Percentiles rank a stretch among this genome's conserved stretches.
Evolutionary conservation across 164 flowering plant species (phyloP).

Genomic region (Piper betle): DNA sequence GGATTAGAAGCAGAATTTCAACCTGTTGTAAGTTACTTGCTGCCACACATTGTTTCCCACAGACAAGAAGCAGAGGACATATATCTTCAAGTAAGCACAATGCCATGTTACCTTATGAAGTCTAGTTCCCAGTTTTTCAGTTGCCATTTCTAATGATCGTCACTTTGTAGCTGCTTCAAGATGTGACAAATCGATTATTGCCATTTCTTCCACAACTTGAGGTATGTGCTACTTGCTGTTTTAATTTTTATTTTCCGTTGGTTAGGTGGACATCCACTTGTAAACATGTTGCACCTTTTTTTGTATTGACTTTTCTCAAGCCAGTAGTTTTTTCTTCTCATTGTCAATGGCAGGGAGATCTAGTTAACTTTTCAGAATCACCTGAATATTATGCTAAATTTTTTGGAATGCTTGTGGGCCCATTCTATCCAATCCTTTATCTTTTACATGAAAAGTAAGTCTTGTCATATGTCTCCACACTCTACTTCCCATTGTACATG

Average conservation of each 20-base stretch:
- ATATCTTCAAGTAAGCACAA: constrained; percentile 71
- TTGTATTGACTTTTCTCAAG: neutral
- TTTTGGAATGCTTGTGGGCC: constrained; percentile 91
- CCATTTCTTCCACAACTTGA: constrained; percentile 84
- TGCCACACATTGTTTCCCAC: constrained; percentile 68
- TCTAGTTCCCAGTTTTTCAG: constrained; percentile 2
- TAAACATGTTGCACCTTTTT: neutral
- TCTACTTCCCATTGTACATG: neutral
- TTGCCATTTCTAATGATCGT: constrained; percentile 21
- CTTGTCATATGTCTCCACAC: neutral
- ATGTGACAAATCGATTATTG: constrained; percentile 57
- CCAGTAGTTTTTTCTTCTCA: neutral
- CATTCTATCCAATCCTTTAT: constrained; percentile 76
- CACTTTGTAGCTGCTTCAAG: constrained; percentile 78
- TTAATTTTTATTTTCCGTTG: neutral
- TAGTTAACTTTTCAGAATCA: constrained; percentile 47
- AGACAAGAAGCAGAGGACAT: constrained; percentile 65
- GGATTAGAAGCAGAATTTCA: constrained; percentile 92
- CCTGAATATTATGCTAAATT: constrained; percentile 53
- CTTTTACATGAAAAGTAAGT: constrained; percentile 64
- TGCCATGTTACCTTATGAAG: neutral
- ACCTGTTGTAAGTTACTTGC: constrained; percentile 62
- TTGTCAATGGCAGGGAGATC: constrained; percentile 46
- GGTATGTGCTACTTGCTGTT: constrained; percentile 24
- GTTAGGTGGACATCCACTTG: neutral